Evolutionary conservation across 2,329 filamentous ascomycete species (phyloP), one percentile per base, ranked within the genome.

Genomic region (Scedosporium apiospermum): DNA sequence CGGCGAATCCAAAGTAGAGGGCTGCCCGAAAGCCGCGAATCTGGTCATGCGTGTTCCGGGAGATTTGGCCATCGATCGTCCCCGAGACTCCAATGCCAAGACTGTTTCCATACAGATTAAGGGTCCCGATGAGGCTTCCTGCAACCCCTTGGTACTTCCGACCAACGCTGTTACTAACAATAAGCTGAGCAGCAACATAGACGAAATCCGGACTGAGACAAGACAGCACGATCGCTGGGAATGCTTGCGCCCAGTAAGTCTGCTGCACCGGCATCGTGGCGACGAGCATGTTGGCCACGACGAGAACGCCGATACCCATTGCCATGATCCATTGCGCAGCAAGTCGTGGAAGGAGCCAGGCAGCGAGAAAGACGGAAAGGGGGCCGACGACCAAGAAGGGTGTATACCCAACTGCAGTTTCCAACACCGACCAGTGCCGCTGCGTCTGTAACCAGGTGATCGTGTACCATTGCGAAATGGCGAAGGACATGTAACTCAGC

Each of bases 31-130:
- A 76, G 0, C 75, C 76, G 23, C 58, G 66, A 7, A 77, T 64
- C 41, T 68, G 62, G 1, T 68, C 66, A 5, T 64, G 60, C 14
- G 68, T 42, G 58, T 69, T 68, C 0, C 76, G 69, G 5, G 76
- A 71, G 6, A 62, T 23, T 51, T 62, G 30, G 0, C 73, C 71
- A 68, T 89, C 85, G 2, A 88, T 80, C 0, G 85, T 88, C 0
- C 85, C 86, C 0, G 86, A 86, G 57, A 90, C 80, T 0, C 87
- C 88, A 0, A 90, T 75, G 0, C 84, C 86, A 2, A 89, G 71
- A 1, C 83, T 84, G 46, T 90, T 88, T 63, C 81, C 82, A 69
- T 90, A 90, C 71, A 90, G 89, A 65, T 89, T 82, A 7, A 88
- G 77, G 0, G 86, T 88, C 63, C 81, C 85, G 34, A 88, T 82